Conservation (phyloP, 106 monocot genomes). For the Narthecium ossifragum region DNA sequence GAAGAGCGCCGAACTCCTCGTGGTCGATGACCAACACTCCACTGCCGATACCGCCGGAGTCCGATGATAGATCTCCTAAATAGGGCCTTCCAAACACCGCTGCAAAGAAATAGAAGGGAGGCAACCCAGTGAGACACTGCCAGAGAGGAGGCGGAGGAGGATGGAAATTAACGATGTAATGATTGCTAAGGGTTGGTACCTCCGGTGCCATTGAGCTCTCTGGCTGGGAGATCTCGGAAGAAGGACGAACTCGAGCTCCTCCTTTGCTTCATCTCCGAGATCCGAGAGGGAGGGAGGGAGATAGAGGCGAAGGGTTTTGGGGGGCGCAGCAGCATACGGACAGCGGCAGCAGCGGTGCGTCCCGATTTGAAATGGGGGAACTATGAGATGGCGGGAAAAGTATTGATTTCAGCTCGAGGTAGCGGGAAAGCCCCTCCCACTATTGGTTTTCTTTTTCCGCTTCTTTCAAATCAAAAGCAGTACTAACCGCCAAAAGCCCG, state of each 20-base stretch:
- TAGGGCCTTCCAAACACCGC: slow-evolving; percentile 48
- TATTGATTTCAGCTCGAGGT: background rate
- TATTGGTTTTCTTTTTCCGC: too few species aligned
- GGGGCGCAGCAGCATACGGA: background rate
- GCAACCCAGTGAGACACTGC: background rate
- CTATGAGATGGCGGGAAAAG: background rate
- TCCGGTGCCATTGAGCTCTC: slow-evolving; percentile 64
- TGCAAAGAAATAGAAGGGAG: background rate
- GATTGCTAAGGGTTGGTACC: slow-evolving; percentile 16
- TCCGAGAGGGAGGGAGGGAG: background rate
- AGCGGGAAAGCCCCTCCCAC: slow-evolving; percentile 1
- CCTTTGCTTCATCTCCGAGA: background rate
- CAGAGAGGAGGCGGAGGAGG: background rate
- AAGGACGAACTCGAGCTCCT: slow-evolving; percentile 32
- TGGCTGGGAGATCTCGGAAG: slow-evolving; percentile 45
- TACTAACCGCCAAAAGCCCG: too few species aligned
- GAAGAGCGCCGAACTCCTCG: slow-evolving; percentile 36
- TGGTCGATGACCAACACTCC: slow-evolving; percentile 61
- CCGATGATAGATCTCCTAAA: slow-evolving; percentile 51
- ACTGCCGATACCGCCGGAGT: slow-evolving; percentile 24
- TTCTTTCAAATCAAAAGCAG: too few species aligned
- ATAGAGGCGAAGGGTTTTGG: background rate
- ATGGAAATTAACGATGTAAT: background rate
- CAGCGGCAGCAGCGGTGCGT: background rate
- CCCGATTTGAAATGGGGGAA: too few species aligned